These are phyloP conservation scores for Ceratocystis alfenasii DNA, from an alignment of 2,329 filamentous ascomycete genomes.

Conservation along the genomic window DNA sequence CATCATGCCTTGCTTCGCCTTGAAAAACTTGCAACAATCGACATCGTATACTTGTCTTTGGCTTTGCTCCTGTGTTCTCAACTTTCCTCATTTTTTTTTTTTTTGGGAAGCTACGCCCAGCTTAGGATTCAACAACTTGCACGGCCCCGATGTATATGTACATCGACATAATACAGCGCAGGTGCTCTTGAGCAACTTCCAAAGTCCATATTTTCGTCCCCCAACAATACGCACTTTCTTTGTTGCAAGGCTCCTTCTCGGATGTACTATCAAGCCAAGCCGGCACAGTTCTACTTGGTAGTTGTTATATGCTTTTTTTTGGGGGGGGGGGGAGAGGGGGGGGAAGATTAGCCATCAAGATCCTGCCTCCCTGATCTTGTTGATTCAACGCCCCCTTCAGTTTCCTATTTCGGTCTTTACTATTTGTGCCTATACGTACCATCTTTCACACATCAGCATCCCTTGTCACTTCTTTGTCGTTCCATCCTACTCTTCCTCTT, in stretches of 20 bases:
- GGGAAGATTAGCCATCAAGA: too few species aligned
- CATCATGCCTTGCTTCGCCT: neutral
- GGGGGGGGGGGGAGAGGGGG: too few species aligned
- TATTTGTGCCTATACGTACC: neutral
- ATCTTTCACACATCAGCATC: neutral
- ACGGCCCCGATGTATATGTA: neutral
- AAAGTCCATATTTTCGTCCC: neutral
- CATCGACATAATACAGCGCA: neutral
- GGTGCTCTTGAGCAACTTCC: neutral
- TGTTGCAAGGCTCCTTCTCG: neutral
- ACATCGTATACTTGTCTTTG: neutral
- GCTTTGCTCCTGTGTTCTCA: neutral
- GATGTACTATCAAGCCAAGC: neutral
- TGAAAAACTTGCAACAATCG: neutral
- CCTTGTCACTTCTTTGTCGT: neutral
- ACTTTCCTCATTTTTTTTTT: neutral
- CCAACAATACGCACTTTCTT: neutral
- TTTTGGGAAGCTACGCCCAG: neutral
- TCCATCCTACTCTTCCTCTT: constrained; percentile 5
- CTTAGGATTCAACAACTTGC: neutral
- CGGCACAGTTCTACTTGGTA: neutral
- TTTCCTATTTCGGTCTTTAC: constrained; percentile 8
- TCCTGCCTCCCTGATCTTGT: neutral
- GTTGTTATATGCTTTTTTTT: constrained; percentile 5
- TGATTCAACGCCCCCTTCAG: neutral